These are phyloP conservation scores for Gastrodia elata DNA, from an alignment of 106 monocot species.

Conservation along the genomic window DNA sequence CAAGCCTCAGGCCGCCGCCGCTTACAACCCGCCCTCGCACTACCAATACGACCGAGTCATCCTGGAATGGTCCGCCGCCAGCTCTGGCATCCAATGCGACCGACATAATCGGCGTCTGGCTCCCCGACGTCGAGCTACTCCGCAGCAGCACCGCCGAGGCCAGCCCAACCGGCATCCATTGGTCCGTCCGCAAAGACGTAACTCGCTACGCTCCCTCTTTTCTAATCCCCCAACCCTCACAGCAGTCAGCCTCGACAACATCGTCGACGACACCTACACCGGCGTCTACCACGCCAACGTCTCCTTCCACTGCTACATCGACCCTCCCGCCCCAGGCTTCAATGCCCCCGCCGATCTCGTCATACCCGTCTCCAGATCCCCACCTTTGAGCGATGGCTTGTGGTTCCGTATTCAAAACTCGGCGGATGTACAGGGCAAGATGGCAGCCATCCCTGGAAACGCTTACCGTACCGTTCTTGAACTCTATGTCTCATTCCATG, in stretches of 20 bases:
- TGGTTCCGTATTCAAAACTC: slow-evolving; percentile 70
- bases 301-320: slow-evolving; percentile 15
- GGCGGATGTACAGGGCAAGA: slow-evolving; percentile 30
- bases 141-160: slow-evolving; percentile 98
- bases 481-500: slow-evolving; percentile 70
- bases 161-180: slow-evolving; percentile 38
- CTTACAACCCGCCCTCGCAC: slow-evolving; percentile 34
- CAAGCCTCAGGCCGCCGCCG: slow-evolving; percentile 34
- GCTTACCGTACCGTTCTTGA: slow-evolving; percentile 76
- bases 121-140: slow-evolving; percentile 73
- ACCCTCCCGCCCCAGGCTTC: slow-evolving; percentile 12
- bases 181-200: slow-evolving; percentile 53
- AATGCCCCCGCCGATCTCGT: slow-evolving; percentile 57
- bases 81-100: slow-evolving; percentile 78
- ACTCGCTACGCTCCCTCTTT: slow-evolving; percentile 40
- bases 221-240: slow-evolving; percentile 19
- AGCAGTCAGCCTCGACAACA: slow-evolving; percentile 47
- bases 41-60: slow-evolving; percentile 37
- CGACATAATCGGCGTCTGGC: slow-evolving; percentile 90
- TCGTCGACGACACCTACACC: slow-evolving; percentile 17
- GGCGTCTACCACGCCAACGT: slow-evolving; percentile 20
- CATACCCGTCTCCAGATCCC: slow-evolving; percentile 59
- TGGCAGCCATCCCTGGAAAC: slow-evolving; percentile 49
- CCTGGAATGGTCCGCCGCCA: slow-evolving; percentile 72
- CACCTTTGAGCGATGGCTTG: slow-evolving; percentile 58